Conservation (phyloP, 306 rosid species). For the Quercus gilva region DNA sequence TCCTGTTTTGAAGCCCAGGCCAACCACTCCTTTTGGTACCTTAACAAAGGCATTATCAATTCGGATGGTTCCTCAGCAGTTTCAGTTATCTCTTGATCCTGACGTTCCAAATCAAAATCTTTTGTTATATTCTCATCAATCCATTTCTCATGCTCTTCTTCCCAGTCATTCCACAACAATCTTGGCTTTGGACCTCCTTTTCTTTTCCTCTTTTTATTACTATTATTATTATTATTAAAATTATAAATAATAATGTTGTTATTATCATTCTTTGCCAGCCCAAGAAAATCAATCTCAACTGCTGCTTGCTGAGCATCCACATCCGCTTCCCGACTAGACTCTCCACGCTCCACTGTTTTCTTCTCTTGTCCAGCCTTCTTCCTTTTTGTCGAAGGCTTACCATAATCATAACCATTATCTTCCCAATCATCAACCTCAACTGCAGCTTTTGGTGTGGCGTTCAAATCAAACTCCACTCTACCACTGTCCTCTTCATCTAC, state of each 20-base stretch:
- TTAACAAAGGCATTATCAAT: constrained; percentile 63
- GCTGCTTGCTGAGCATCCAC: background rate
- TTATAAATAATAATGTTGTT: background rate
- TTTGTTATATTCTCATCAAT: constrained; percentile 46
- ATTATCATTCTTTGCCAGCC: constrained; percentile 13
- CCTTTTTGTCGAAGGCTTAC: constrained; percentile 8
- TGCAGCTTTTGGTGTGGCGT: constrained; percentile 17
- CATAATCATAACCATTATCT: constrained; percentile 18
- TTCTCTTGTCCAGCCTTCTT: constrained; percentile 19
- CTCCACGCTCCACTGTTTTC: background rate
- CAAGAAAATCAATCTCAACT: constrained; percentile 7
- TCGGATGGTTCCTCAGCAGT: constrained; percentile 67
- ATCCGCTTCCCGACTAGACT: background rate
- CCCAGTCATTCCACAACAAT: constrained; percentile 69
- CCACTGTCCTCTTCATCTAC: constrained; percentile 25
- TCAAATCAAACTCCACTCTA: constrained; percentile 11
- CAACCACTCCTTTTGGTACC: constrained; percentile 94
- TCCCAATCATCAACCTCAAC: constrained; percentile 19
- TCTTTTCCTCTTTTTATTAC: constrained; percentile 20
- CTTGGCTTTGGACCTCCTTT: constrained; percentile 24
- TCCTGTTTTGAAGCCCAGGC: constrained; percentile 91
- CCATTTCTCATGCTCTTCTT: constrained; percentile 61
- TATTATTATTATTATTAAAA: too few species aligned
- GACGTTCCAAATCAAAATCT: constrained; percentile 44
- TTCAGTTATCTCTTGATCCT: constrained; percentile 53